Base-by-base conservation (phyloP, 1,284 basidiomycete species). In the Ceratobasidium sp. region DNA sequence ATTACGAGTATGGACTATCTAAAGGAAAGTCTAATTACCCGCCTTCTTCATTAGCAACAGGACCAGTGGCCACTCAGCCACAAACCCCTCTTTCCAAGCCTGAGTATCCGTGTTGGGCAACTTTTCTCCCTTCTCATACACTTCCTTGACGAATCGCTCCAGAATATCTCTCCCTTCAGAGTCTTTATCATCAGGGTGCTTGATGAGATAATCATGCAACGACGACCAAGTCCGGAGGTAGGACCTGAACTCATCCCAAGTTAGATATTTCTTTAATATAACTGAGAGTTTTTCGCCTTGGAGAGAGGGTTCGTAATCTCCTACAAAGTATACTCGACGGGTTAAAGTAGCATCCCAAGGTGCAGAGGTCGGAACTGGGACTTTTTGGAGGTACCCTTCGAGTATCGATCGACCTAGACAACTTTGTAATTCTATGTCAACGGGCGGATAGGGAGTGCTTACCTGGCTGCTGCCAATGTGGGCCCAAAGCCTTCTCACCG, bases 201-300 rank as follows among this genome's bases (percentile, higher is more conserved):
- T 74, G 71, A 88, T 86, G 52, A 87, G 83, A 77, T 84, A 94
- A 1, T 84, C 86, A 71, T 91, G 85, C 36, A 91, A 77, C 1
- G 90, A 81, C 69, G 87, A 90, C 78, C 83, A 87, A 0, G 91
- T 92, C 47, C 85, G 80, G 9, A 94, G 78, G 75, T 93, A 95
- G 0, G 77, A 82, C 6, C 87, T 80, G 0, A 94, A 76, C 68
- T 84, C 84, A 3, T 81, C 76, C 86, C 89, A 88, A 0, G 82
- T 83, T 81, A 88, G 84, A 9, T 77, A 79, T 71, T 85, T 86
- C 33, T 77, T 81, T 79, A 92, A 79, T 62, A 90, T 79, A 60
- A 87, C 81, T 0, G 83, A 83, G 27, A 44, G 70, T 9, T 42
- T 44, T 33, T 53, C 72, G 33, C 70, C 56, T 9, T 72, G 42